Percentiles rank a stretch among this genome's conserved stretches.
phyloP scores from a whole-genome alignment of 331 rosid genomes.

The Rosa hybrid region DNA sequence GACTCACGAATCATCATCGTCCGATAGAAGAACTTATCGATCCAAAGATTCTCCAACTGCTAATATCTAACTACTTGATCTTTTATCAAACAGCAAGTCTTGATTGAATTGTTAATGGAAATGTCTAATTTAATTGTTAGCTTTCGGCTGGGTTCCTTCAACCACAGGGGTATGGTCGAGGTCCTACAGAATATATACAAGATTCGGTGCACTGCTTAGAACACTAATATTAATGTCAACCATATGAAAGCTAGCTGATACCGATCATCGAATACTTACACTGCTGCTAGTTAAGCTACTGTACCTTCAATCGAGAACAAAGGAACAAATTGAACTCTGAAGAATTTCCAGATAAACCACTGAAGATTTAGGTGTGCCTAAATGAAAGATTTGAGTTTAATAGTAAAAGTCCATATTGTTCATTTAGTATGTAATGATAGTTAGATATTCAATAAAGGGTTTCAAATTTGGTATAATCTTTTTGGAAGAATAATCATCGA shows the following conservation, averaged over 20 bases:
- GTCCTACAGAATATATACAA: conserved; percentile 7
- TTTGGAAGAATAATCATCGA: background rate
- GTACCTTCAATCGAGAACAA: background rate
- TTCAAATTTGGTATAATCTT: too few species aligned
- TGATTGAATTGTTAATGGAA: background rate
- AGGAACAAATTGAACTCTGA: too few species aligned
- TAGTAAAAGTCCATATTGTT: too few species aligned
- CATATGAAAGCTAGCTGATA: background rate
- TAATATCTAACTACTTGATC: background rate
- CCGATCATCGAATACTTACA: conserved; percentile 8
- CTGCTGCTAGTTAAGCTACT: background rate
- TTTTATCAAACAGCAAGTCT: conserved; percentile 5
- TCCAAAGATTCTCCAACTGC: conserved; percentile 23
- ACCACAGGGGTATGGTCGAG: conserved; percentile 1
- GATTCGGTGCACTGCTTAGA: conserved; percentile 10
- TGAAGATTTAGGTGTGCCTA: too few species aligned
- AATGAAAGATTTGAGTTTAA: too few species aligned
- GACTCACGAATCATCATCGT: conserved; percentile 34
- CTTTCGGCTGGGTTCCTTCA: conserved; percentile 25
- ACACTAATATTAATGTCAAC: conserved; percentile 14
- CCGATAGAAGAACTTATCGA: conserved; percentile 24
- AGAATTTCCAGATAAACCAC: too few species aligned
- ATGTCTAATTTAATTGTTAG: background rate
- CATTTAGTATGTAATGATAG: too few species aligned
- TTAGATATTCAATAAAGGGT: too few species aligned